Percentiles rank a stretch among this genome's conserved stretches.
Conservation (phyloP, 129 eudicot species). For the Smallanthus sonchifolius region DNA sequence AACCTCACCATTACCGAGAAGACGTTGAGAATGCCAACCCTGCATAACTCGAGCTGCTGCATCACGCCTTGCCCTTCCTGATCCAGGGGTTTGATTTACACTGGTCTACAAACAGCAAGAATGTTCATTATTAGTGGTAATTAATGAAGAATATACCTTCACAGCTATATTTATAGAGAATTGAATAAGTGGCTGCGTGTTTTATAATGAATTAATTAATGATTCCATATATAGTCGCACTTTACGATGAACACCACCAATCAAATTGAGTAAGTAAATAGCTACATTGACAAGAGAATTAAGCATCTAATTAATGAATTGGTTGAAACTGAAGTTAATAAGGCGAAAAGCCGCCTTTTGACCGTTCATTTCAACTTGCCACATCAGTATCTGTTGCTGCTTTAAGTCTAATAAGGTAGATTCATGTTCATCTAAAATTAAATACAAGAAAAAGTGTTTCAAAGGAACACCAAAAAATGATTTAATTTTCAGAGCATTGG, state of each 20-base stretch:
- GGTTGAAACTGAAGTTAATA: background rate
- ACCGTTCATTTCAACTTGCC: background rate
- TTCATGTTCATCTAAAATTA: background rate
- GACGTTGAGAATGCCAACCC: slow-evolving; percentile 97
- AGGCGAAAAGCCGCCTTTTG: background rate
- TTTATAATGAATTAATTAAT: background rate
- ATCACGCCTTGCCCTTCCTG: slow-evolving; percentile 92
- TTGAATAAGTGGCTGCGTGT: background rate
- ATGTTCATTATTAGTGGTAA: background rate
- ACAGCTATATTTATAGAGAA: background rate
- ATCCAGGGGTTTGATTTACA: slow-evolving; percentile 62
- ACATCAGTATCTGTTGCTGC: background rate
- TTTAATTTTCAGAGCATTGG: background rate
- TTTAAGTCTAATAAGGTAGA: background rate
- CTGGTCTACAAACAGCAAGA: slow-evolving; percentile 35
- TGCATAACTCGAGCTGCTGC: slow-evolving; percentile 99
- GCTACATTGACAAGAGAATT: background rate
- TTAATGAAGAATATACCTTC: background rate
- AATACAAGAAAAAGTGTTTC: background rate
- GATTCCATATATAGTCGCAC: background rate
- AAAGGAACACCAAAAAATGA: background rate
- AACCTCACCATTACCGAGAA: slow-evolving; percentile 85
- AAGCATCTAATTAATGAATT: background rate
- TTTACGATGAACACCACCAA: background rate
- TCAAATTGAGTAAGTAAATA: background rate